Evolutionary conservation across 257 asterid genomes (phyloP).

Genomic region (Solanum clarkiae): DNA sequence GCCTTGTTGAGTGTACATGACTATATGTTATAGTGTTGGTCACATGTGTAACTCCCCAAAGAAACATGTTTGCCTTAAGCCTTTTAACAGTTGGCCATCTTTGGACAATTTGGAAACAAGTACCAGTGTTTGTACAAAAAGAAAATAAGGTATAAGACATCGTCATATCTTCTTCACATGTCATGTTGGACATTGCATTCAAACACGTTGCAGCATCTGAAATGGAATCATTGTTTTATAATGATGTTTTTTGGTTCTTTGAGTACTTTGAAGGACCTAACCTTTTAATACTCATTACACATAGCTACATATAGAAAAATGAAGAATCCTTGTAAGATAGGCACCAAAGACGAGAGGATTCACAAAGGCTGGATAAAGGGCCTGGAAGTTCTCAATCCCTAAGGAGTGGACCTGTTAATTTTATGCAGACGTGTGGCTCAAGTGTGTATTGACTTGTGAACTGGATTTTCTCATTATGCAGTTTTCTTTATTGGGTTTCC

Average conservation of each 20-base stretch:
- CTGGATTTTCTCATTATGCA: neutral
- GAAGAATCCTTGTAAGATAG: neutral
- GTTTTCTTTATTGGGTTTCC: neutral
- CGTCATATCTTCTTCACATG: neutral
- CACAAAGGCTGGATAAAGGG: neutral
- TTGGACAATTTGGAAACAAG: neutral
- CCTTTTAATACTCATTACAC: neutral
- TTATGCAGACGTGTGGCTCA: neutral
- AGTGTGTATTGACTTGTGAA: neutral
- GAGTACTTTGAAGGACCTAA: neutral
- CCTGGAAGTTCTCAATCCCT: neutral
- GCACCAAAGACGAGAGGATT: neutral
- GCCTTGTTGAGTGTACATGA: neutral
- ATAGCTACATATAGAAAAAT: neutral
- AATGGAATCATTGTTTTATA: neutral
- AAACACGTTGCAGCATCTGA: neutral
- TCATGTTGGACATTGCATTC: neutral
- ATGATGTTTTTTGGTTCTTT: neutral
- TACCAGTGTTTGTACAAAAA: neutral
- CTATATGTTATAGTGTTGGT: neutral
- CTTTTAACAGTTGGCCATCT: neutral
- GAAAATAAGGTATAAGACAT: neutral
- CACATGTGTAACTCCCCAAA: neutral
- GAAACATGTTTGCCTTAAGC: neutral
- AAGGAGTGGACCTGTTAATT: neutral